phyloP scores from a whole-genome alignment of 352 stramenopile species.

The Phytophthora rubi region DNA sequence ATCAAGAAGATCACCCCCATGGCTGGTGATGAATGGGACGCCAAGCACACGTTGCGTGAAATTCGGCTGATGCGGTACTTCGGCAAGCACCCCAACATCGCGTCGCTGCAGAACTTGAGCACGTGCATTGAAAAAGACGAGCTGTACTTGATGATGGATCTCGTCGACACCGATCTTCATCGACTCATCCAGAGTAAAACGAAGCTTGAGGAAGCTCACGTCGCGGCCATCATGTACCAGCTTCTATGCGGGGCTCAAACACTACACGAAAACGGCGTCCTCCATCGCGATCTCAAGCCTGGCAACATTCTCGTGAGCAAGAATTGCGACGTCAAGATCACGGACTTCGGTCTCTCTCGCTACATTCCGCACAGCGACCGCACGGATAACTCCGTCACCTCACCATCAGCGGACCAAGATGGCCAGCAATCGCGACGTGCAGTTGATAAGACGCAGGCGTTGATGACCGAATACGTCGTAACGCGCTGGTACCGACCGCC shows the following conservation, averaged over 20 bases:
- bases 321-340: constrained; percentile 89
- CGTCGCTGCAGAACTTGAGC: constrained; percentile 80
- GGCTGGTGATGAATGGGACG: constrained; percentile 88
- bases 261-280: constrained; percentile 89
- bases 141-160: constrained; percentile 96
- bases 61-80: constrained; percentile 93
- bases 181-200: constrained; percentile 90
- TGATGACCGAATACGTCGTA: constrained; percentile 90
- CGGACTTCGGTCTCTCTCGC: constrained; percentile 80
- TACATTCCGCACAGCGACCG: constrained; percentile 61
- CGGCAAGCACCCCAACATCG: constrained; percentile 89
- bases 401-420: constrained; percentile 18
- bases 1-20: constrained; percentile 96
- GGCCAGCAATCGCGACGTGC: constrained; percentile 31
- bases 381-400: constrained; percentile 8
- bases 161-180: constrained; percentile 94
- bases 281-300: constrained; percentile 87
- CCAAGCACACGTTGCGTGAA: constrained; percentile 92
- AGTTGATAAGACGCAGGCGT: constrained; percentile 59
- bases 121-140: constrained; percentile 91
- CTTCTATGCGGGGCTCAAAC: constrained; percentile 90
- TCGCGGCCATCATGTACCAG: constrained; percentile 95
- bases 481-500: constrained; percentile 85
- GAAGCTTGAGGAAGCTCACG: constrained; percentile 81
- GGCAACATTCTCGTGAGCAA: constrained; percentile 89